phyloP scores from a whole-genome alignment of 768 basidiomycete species.

The Tulasnella sp. region DNA sequence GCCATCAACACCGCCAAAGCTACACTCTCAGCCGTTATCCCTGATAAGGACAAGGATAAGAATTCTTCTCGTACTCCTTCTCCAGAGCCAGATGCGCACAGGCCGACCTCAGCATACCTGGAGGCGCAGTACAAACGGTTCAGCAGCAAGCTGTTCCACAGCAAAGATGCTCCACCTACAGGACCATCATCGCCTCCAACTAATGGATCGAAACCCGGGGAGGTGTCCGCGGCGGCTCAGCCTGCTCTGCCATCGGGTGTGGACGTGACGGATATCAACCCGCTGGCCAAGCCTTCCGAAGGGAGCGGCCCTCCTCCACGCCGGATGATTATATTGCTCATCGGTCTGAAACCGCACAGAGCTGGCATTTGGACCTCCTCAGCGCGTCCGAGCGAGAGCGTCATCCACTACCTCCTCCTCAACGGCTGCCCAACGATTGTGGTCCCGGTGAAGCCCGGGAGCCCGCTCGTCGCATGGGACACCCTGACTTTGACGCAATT shows the following conservation, averaged over 20 bases:
- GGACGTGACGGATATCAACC: slow-evolving; percentile 9
- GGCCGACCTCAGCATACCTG: neutral
- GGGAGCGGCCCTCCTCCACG: slow-evolving; percentile 39
- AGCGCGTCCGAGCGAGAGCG: slow-evolving; percentile 57
- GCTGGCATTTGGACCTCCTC: slow-evolving; percentile 53
- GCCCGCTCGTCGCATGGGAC: slow-evolving; percentile 64
- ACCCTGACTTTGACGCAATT: slow-evolving; percentile 53
- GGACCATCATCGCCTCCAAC: neutral
- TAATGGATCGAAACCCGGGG: neutral
- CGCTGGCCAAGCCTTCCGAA: neutral
- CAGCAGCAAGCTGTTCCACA: neutral
- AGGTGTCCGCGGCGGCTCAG: neutral
- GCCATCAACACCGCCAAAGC: neutral
- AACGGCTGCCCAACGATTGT: slow-evolving; percentile 60
- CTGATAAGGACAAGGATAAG: neutral
- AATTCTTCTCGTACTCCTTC: neutral
- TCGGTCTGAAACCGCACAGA: slow-evolving; percentile 60
- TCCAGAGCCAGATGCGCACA: neutral
- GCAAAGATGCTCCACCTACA: slow-evolving; percentile 4
- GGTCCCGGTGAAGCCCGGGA: slow-evolving; percentile 55
- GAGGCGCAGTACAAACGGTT: slow-evolving; percentile 5
- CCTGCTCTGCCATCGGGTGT: neutral
- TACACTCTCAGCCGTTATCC: slow-evolving; percentile 5
- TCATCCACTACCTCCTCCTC: slow-evolving; percentile 58
- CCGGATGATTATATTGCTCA: slow-evolving; percentile 51